phyloP scores from a whole-genome alignment of 1,284 basidiomycete genomes.

The Cystobasidiaceae sp. region DNA sequence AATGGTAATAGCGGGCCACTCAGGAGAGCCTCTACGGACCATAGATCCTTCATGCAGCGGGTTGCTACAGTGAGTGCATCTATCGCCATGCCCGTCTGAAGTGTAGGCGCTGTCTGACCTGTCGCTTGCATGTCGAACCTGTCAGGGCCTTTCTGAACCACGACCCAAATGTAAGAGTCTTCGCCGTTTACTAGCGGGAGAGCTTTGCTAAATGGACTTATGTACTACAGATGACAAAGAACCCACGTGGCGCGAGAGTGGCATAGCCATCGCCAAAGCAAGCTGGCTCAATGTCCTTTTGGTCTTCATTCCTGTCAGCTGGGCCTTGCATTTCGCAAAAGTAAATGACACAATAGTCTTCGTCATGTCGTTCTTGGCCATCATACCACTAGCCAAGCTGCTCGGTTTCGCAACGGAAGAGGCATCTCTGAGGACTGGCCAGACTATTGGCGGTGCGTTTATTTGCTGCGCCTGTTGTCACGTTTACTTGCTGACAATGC shows the following conservation, averaged over 20 bases:
- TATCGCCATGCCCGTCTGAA: not conserved
- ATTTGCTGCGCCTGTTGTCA: not conserved
- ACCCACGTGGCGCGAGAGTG: slow-evolving; percentile 45
- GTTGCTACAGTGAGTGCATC: slow-evolving; percentile 6
- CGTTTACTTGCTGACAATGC: not conserved
- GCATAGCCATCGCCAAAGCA: slow-evolving; percentile 46
- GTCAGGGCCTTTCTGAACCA: slow-evolving; percentile 17
- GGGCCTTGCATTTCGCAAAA: slow-evolving; percentile 49
- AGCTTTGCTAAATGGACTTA: too few relatives aligned
- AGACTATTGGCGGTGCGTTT: slow-evolving; percentile 60
- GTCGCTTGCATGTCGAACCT: not conserved
- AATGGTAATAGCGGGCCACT: not conserved
- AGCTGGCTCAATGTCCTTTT: slow-evolving; percentile 51
- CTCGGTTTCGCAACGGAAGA: slow-evolving; percentile 85
- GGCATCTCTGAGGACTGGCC: slow-evolving; percentile 63
- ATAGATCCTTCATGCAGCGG: slow-evolving; percentile 2
- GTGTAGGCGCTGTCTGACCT: not conserved
- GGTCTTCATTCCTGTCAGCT: slow-evolving; percentile 47
- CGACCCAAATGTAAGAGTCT: slow-evolving; percentile 14
- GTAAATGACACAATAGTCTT: slow-evolving; percentile 44
- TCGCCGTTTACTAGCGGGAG: not conserved
- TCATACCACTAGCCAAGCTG: slow-evolving; percentile 56
- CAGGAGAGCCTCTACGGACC: slow-evolving; percentile 9
- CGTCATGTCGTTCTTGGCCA: slow-evolving; percentile 33
- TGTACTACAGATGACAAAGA: slow-evolving; percentile 44